These are phyloP conservation scores for Oenanthe javanica DNA, from an alignment of 140 eudicot species.

Conservation along the genomic window DNA sequence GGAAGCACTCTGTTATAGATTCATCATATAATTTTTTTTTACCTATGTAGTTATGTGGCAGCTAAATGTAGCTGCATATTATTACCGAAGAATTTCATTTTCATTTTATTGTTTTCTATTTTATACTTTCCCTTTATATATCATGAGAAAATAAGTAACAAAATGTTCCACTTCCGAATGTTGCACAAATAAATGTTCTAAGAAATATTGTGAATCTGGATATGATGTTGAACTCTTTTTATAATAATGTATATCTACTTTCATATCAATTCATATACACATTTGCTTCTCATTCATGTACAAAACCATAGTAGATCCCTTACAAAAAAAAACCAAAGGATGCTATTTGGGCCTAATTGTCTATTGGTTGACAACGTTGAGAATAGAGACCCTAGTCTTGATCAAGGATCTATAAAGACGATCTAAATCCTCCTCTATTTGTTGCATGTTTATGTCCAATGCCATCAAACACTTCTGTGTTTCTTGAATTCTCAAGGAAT, in stretches of 20 bases:
- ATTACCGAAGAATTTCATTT: neutral
- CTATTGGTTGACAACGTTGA: constrained; percentile 33
- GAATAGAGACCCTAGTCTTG: constrained; percentile 42
- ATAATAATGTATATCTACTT: neutral
- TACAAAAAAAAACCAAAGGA: neutral
- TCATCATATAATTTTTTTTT: neutral
- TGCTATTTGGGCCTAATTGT: neutral
- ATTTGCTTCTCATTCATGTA: neutral
- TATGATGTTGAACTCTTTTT: neutral
- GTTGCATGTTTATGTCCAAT: constrained; percentile 1
- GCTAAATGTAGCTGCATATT: neutral
- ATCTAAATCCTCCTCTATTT: constrained; percentile 17
- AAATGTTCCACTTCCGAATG: neutral
- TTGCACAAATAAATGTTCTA: neutral
- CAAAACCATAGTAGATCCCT: neutral
- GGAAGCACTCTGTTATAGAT: neutral
- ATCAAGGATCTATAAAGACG: constrained; percentile 25
- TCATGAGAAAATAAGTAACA: neutral
- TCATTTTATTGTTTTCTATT: neutral
- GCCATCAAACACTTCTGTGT: neutral
- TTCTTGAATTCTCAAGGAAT: neutral
- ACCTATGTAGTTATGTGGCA: neutral
- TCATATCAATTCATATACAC: neutral
- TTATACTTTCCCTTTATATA: neutral
- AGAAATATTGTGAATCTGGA: neutral